Conservation (phyloP, 768 basidiomycete genomes). For the Mrakia gelida region DNA sequence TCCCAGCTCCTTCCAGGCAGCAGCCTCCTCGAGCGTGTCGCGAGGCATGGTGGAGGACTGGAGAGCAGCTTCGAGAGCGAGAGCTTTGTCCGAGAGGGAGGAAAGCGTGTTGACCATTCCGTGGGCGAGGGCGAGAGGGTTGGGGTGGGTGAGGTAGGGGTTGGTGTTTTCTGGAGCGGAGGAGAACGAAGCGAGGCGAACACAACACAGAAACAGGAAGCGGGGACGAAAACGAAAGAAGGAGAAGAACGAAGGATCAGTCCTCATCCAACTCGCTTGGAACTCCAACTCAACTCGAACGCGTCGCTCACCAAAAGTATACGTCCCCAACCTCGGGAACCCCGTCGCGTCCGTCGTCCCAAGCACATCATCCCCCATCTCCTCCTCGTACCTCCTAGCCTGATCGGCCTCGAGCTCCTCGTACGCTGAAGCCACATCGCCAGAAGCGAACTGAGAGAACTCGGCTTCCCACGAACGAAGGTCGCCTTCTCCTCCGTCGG, state of each 20-base stretch:
- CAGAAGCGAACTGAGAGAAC: constrained; percentile 39
- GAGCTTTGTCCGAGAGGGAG: constrained; percentile 77
- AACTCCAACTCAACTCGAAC: no score
- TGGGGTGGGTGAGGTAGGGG: constrained; percentile 57
- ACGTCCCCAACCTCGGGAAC: constrained; percentile 65
- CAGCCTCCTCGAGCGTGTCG: constrained; percentile 63
- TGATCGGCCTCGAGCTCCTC: constrained; percentile 30
- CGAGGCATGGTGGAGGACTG: constrained; percentile 20
- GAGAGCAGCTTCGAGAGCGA: constrained; percentile 86
- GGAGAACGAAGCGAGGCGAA: background rate
- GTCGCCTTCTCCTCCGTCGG: constrained; percentile 10
- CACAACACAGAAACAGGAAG: background rate
- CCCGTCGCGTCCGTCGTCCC: constrained; percentile 53
- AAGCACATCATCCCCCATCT: constrained; percentile 26
- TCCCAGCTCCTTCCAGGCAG: constrained; percentile 88
- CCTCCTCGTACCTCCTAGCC: constrained; percentile 36
- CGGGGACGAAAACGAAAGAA: no score
- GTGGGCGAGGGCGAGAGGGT: constrained; percentile 67
- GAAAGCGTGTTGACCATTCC: constrained; percentile 58
- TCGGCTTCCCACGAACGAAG: constrained; percentile 41
- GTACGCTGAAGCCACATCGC: constrained; percentile 35
- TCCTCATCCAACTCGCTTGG: no score
- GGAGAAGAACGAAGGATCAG: background rate
- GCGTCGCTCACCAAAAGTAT: constrained; percentile 64
- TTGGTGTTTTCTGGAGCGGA: constrained; percentile 60